These are phyloP conservation scores for Euclidium syriacum DNA, from an alignment of 345 rosid species.

Conservation along the genomic window DNA sequence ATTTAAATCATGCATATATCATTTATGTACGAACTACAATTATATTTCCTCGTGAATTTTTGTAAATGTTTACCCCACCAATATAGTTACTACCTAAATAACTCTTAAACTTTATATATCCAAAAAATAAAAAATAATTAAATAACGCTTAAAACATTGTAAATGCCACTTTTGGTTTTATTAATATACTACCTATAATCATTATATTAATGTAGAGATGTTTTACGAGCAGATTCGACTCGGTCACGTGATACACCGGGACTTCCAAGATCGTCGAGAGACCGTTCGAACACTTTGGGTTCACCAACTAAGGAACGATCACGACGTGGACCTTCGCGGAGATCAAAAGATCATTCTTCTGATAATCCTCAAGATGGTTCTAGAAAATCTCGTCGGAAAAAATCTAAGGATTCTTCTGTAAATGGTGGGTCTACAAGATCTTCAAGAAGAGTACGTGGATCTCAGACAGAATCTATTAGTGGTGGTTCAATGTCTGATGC, in stretches of 20 bases:
- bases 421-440: conserved; percentile 34
- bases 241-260: conserved; percentile 12
- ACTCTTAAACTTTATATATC: too few relatives aligned
- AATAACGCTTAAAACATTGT: too few relatives aligned
- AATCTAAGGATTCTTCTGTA: conserved; percentile 37
- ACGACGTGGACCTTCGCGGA: conserved; percentile 42
- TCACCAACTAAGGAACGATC: conserved; percentile 35
- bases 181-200: too few relatives aligned
- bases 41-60: too few relatives aligned
- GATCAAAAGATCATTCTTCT: conserved; percentile 18
- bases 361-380: conserved; percentile 29
- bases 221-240: conserved; percentile 8
- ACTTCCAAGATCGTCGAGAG: conserved; percentile 22
- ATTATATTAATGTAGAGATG: too few relatives aligned
- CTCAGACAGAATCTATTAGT: conserved; percentile 13
- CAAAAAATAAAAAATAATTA: too few relatives aligned
- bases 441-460: conserved; percentile 21
- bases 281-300: neutral
- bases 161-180: too few relatives aligned
- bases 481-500: conserved; percentile 11
- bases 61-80: too few relatives aligned
- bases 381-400: conserved; percentile 44
- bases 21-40: too few relatives aligned
- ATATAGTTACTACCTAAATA: too few relatives aligned
- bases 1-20: too few relatives aligned